Percentiles rank a stretch among this genome's conserved stretches.
Evolutionary conservation across 2,329 filamentous ascomycete genomes (phyloP).

Genomic region (Colletotrichum filicis): DNA sequence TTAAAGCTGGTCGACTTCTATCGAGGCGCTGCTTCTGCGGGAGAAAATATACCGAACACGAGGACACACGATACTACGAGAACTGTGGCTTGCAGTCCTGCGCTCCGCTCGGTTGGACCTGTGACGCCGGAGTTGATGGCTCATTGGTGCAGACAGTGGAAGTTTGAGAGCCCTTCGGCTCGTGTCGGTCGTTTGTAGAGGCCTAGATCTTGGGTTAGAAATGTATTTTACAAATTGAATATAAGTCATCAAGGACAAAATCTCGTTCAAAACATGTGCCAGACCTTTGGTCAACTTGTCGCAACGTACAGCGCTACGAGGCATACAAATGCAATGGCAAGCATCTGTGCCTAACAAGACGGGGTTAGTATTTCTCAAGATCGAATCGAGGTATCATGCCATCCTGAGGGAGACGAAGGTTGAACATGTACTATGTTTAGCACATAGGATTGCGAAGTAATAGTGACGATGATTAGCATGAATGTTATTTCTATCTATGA

Average conservation of each 20-base stretch:
- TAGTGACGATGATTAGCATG: not conserved
- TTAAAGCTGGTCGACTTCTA: constrained; percentile 65
- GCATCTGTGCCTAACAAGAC: no score
- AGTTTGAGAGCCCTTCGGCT: constrained; percentile 35
- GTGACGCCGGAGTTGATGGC: constrained; percentile 57
- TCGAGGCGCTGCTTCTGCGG: constrained; percentile 39
- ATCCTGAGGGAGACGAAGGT: no score
- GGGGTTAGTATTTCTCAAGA: no score
- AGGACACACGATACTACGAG: constrained; percentile 51
- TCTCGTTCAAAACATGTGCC: no score
- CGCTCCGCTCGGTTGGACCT: constrained; percentile 51
- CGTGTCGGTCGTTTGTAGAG: constrained; percentile 16
- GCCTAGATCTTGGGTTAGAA: not conserved
- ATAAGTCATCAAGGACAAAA: no score
- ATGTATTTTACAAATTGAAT: not conserved
- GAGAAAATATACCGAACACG: constrained; percentile 30
- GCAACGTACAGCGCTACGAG: no score
- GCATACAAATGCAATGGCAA: no score
- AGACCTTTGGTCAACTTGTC: no score
- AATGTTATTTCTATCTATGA: constrained; percentile 21
- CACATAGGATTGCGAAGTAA: no score
- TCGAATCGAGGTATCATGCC: no score
- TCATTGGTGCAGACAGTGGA: constrained; percentile 61
- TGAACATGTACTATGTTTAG: no score
- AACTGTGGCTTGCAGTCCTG: constrained; percentile 52